Percentiles rank a stretch among this genome's conserved stretches.
Conservation (phyloP, 2,329 filamentous ascomycete species). For the Ophiostoma australiae region DNA sequence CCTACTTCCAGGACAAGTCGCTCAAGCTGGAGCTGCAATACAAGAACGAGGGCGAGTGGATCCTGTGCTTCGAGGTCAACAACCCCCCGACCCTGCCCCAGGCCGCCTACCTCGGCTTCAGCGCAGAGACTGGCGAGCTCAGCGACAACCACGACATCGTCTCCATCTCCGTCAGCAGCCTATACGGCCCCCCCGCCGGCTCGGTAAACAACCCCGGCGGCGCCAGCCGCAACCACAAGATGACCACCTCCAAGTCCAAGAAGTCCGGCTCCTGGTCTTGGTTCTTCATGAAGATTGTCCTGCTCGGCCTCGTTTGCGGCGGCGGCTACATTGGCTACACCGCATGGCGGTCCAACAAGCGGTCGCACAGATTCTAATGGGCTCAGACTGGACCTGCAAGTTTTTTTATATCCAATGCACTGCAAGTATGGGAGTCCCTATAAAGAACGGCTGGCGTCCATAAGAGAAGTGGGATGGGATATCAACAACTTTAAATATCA, state of each 20-base stretch:
- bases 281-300: constrained; percentile 73
- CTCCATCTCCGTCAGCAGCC: constrained; percentile 76
- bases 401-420: neutral
- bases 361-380: constrained; percentile 51
- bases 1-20: constrained; percentile 94
- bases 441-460: neutral
- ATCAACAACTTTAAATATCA: neutral
- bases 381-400: no score
- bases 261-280: constrained; percentile 53
- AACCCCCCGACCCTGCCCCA: constrained; percentile 71
- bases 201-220: constrained; percentile 39
- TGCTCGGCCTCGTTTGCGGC: constrained; percentile 65
- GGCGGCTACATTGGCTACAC: constrained; percentile 84
- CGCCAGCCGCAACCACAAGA: constrained; percentile 32
- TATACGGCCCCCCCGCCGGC: constrained; percentile 61
- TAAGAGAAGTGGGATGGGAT: neutral
- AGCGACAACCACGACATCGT: constrained; percentile 98
- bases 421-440: neutral
- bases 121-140: constrained; percentile 89
- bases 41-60: constrained; percentile 85
- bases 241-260: constrained; percentile 38
- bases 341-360: constrained; percentile 65
- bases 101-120: constrained; percentile 70
- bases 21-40: constrained; percentile 90
- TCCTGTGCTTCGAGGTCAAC: constrained; percentile 74